These are phyloP conservation scores for Paramecium sonneborni DNA, from an alignment of 73 alveolate species.

Conservation along the genomic window DNA sequence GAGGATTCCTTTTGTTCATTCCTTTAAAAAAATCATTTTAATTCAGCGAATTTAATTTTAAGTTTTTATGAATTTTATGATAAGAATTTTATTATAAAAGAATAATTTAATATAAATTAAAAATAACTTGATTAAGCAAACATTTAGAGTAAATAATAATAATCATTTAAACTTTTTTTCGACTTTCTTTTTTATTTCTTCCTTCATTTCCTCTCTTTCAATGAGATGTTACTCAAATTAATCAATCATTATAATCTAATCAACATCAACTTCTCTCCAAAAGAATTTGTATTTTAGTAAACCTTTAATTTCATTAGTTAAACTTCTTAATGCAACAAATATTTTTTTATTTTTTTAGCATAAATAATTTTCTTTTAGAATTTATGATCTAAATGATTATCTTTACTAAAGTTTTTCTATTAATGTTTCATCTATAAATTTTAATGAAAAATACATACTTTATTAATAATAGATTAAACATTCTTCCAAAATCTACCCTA, in stretches of 20 bases:
- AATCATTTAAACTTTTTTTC: constrained; percentile 1
- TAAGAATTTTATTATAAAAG: too few species aligned
- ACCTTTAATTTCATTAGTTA: background rate
- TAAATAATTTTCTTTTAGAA: background rate
- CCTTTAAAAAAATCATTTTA: too few species aligned
- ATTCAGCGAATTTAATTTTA: too few species aligned
- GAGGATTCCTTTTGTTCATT: too few species aligned
- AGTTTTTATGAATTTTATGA: too few species aligned
- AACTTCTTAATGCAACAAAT: background rate
- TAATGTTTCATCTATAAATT: background rate
- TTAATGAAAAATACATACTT: background rate
- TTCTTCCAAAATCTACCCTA: background rate
- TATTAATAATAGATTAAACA: background rate
- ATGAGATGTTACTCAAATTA: background rate
- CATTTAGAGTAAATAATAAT: too few species aligned
- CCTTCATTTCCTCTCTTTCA: constrained; percentile 8
- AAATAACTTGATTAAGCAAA: background rate
- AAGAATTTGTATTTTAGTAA: background rate
- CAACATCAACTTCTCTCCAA: constrained; percentile 40
- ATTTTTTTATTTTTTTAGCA: too few species aligned
- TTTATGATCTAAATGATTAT: background rate
- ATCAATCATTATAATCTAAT: background rate
- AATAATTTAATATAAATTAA: too few species aligned
- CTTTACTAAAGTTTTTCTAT: background rate
- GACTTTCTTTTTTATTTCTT: background rate